phyloP scores from a whole-genome alignment of 202 grass and related monocot genomes.

The Panicum hallii region DNA sequence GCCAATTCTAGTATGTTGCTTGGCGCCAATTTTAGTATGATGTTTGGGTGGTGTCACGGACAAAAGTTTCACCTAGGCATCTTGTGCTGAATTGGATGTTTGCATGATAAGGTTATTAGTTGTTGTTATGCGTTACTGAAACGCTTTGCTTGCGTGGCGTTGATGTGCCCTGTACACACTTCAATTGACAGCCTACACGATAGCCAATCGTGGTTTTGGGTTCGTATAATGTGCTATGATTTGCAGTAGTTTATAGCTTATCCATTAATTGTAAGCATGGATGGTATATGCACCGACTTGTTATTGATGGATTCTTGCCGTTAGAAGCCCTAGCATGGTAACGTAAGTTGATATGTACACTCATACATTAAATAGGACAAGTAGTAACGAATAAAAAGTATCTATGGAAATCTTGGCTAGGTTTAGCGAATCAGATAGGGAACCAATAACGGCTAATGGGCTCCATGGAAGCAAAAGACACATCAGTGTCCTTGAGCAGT shows the following conservation, averaged over 20 bases:
- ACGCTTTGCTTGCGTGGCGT: neutral
- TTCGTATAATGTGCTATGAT: too few relatives aligned
- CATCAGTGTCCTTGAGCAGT: slow-evolving; percentile 3
- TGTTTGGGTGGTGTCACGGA: neutral
- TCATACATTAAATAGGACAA: neutral
- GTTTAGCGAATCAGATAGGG: slow-evolving; percentile 1
- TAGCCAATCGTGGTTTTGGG: too few relatives aligned
- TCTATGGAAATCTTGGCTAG: neutral
- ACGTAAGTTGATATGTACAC: neutral
- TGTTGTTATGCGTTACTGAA: neutral
- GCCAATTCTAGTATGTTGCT: too few relatives aligned
- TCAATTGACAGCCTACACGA: neutral
- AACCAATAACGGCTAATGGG: neutral
- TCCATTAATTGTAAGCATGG: neutral
- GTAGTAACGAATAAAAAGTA: slow-evolving; percentile 13
- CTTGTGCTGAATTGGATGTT: neutral
- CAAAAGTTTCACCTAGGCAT: neutral
- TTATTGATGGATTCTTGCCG: neutral
- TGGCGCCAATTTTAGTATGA: neutral
- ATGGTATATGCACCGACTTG: neutral
- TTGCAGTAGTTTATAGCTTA: neutral
- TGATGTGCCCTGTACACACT: neutral
- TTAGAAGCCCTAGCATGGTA: neutral
- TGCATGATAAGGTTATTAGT: neutral
- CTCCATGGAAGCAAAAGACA: slow-evolving; percentile 17